Conservation (phyloP, 1,139 yeast genomes). For the Tardiomyces blankii region DNA sequence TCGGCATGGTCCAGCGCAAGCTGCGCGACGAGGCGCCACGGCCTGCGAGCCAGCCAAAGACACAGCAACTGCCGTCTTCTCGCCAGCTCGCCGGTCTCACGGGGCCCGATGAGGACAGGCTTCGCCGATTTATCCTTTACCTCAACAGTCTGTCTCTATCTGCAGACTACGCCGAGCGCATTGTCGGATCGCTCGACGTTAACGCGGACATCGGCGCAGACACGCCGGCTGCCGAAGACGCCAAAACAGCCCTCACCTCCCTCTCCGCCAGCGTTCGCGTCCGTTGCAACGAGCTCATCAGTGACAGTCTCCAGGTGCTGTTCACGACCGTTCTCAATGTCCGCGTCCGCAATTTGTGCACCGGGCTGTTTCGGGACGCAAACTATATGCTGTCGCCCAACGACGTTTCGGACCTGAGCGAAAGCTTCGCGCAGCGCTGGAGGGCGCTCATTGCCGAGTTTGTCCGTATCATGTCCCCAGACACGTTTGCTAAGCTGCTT, state of each 20-base stretch:
- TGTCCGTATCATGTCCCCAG: slow-evolving; percentile 43
- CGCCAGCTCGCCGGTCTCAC: slow-evolving; percentile 14
- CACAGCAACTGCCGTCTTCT: not conserved
- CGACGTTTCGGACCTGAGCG: slow-evolving; percentile 9
- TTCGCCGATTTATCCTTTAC: slow-evolving; percentile 40
- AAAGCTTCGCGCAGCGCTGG: slow-evolving; percentile 51
- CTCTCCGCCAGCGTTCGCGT: slow-evolving; percentile 26
- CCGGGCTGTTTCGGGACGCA: slow-evolving; percentile 44
- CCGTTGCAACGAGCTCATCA: slow-evolving; percentile 37
- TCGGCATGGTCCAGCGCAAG: slow-evolving; percentile 38
- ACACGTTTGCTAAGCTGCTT: slow-evolving; percentile 39
- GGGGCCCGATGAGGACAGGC: slow-evolving; percentile 29
- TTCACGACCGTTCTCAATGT: slow-evolving; percentile 49
- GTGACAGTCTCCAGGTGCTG: slow-evolving; percentile 42
- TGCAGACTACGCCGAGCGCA: slow-evolving; percentile 40
- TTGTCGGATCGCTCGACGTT: slow-evolving; percentile 29
- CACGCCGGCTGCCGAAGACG: not conserved
- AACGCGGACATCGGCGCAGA: not conserved
- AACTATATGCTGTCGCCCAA: slow-evolving; percentile 32
- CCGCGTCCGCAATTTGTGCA: slow-evolving; percentile 37
- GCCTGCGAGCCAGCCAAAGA: not conserved
- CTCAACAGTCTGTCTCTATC: slow-evolving; percentile 54
- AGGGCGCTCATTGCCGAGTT: slow-evolving; percentile 53
- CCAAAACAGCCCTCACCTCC: not conserved
- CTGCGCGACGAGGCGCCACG: slow-evolving; percentile 37